Evolutionary conservation across 371 early-diverging fungal species (phyloP), one percentile per base, ranked within the genome.

Genomic region (Zopfochytrium polystomum): DNA sequence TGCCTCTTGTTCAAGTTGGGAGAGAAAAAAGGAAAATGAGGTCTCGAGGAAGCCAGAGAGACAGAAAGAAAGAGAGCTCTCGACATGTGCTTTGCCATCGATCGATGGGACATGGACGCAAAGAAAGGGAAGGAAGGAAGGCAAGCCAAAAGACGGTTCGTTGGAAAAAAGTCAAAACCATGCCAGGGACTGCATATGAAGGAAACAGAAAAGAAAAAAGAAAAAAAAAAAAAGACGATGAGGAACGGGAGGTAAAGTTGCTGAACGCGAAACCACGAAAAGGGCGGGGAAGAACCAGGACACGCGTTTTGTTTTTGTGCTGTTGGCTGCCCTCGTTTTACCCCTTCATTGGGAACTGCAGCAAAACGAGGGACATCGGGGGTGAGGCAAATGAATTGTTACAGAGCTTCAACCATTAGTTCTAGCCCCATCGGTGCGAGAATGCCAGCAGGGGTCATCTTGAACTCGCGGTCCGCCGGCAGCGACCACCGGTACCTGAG

Each of bases 361-460:
- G 38, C 38, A 38, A 38, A 18, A 38, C 7, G 38, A 38, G 38
- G 38, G 11, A 38, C 7, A 38, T 18, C 7, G 11, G 18, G 38
- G 38, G 7, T 38, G 7, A 18, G 38, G 38, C 38, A 38, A 38
- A 18, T 11, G 18, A 7, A 7, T 11, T 38, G 7, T 38, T 7
- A 11, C 38, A 38, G 18, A 38, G 7, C 23, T 23, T 47, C 18
- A 11, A 47, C 23, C 18, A 18, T 23, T 22, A 47, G 23, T 22
- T 47, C 47, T 23, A 47, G 23, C 18, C 47, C 47, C 7, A 47
- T 22, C 13, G 47, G 47, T 7, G 18, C 23, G 6, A 47, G 22
- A 22, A 47, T 23, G 7, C 47, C 47, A 18, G 47, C 47, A 7
- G 47, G 47, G 13, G 47, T 47, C 47, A 47, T 47, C 23, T 47